Percentiles rank a stretch among this genome's conserved stretches.
These are phyloP conservation scores for Staphylotrichum longicolle DNA, from an alignment of 495 filamentous ascomycete genomes.

Conservation along the genomic window DNA sequence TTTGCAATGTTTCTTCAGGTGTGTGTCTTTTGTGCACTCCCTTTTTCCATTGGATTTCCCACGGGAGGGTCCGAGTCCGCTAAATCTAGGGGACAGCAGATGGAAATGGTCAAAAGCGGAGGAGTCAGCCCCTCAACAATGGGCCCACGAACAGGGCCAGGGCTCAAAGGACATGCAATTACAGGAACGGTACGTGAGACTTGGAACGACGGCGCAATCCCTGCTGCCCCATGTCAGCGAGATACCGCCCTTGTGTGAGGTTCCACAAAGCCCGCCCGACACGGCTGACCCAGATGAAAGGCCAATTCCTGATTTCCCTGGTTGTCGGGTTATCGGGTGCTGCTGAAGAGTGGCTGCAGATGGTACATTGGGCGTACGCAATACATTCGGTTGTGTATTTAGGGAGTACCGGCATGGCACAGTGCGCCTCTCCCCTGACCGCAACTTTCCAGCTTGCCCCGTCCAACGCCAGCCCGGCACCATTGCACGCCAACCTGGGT, in stretches of 20 bases:
- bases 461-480: too few relatives aligned
- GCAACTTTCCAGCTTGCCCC: too few relatives aligned
- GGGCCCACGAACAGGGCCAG: conserved; percentile 2
- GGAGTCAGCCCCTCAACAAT: conserved; percentile 14
- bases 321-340: neutral
- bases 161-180: conserved; percentile 8
- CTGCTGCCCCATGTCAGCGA: neutral
- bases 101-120: conserved; percentile 11
- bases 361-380: neutral
- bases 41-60: too few relatives aligned
- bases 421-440: too few relatives aligned
- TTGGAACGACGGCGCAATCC: conserved; percentile 2
- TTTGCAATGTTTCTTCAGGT: too few relatives aligned
- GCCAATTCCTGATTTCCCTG: neutral
- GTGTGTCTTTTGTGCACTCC: too few relatives aligned
- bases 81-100: conserved; percentile 3
- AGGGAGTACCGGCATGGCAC: too few relatives aligned
- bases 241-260: neutral
- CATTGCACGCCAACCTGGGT: too few relatives aligned
- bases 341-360: neutral
- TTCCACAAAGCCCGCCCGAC: neutral
- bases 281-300: neutral
- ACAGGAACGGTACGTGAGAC: neutral
- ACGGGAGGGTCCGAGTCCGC: too few relatives aligned
- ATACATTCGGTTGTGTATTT: neutral